Evolutionary conservation across 2,329 filamentous ascomycete genomes (phyloP), one percentile per base, ranked within the genome.

Genomic region (Zymoseptoria pseudotritici): DNA sequence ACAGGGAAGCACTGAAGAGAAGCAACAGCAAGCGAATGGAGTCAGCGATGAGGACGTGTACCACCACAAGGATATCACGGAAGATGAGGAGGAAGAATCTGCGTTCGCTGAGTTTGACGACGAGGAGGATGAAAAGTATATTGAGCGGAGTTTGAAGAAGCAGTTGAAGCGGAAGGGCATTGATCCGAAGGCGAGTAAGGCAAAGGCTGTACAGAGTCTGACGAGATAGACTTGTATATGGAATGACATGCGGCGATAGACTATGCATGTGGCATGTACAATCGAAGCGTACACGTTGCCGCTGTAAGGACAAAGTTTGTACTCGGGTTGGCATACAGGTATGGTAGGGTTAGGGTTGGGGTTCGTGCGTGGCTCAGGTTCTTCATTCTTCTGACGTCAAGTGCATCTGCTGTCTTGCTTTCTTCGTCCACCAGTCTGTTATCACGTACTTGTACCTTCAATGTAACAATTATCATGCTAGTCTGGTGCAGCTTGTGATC

Each of bases 41-140:
- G 55, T 55, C 9, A 61, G 20, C 0, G 66, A 73, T n/a, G 69
- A 72, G 53, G 74, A 83, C 58, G 73, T 87, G 19, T 88, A 94
- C 74, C 88, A 84, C 2, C 66, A 67, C 24, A 62, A 59, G 22
- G 62, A 64, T 42, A 57, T 61, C 7, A 62, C 63, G 21, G 63
- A 63, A 29, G 64, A 64, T 11, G 65, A 63, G 1, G 68, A 66
- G 11, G 66, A 65, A 53, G 67, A 71, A 2, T 71, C 73, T 19
- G 74, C 73, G 54, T 81, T 81, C 72, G 79, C 77, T 31, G 78
- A 76, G 26, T 81, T 75, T 60, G 78, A 81, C 54, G 77, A 80
- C 5, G 77, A 80, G n/a, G 79, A 80, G 63, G 79, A 81, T 62
- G 65, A 74, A 54, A 72, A 72, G 66, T 76, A 77, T 60, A 81